Percentiles rank a stretch among this genome's conserved stretches.
Conservation (phyloP, 768 basidiomycete genomes). For the Polyporus arcularius region DNA sequence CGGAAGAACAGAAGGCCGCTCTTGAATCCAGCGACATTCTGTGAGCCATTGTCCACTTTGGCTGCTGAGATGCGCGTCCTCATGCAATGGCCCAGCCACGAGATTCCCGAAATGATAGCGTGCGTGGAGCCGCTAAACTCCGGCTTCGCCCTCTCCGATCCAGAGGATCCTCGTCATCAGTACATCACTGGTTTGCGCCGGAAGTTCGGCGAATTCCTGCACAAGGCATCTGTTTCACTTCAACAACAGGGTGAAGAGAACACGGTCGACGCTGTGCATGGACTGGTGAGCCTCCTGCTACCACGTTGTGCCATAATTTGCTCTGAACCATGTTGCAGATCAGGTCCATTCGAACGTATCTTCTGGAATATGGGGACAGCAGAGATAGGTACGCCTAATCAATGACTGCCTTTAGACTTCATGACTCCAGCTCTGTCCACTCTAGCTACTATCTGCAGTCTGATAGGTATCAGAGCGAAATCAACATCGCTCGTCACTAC, state of each 20-base stretch:
- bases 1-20: constrained; percentile 47
- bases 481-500: constrained; percentile 67
- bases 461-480: constrained; percentile 59
- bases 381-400: constrained; percentile 43
- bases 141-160: constrained; percentile 68
- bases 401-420: not conserved
- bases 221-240: constrained; percentile 66
- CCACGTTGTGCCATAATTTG: not conserved
- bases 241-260: constrained; percentile 78
- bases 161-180: constrained; percentile 62
- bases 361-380: constrained; percentile 77
- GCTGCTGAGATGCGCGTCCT: not conserved
- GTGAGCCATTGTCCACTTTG: constrained; percentile 40
- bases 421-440: constrained; percentile 13
- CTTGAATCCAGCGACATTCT: constrained; percentile 64
- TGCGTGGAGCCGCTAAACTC: constrained; percentile 59
- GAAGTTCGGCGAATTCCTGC: constrained; percentile 70
- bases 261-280: constrained; percentile 78
- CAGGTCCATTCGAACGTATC: constrained; percentile 65
- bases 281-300: constrained; percentile 48
- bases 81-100: constrained; percentile 46
- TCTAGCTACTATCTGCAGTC: constrained; percentile 57
- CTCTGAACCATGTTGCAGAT: constrained; percentile 40
- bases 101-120: constrained; percentile 78
- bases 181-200: constrained; percentile 57